Conservation (phyloP, 495 filamentous ascomycete species). For the Rusavskia elegans region DNA sequence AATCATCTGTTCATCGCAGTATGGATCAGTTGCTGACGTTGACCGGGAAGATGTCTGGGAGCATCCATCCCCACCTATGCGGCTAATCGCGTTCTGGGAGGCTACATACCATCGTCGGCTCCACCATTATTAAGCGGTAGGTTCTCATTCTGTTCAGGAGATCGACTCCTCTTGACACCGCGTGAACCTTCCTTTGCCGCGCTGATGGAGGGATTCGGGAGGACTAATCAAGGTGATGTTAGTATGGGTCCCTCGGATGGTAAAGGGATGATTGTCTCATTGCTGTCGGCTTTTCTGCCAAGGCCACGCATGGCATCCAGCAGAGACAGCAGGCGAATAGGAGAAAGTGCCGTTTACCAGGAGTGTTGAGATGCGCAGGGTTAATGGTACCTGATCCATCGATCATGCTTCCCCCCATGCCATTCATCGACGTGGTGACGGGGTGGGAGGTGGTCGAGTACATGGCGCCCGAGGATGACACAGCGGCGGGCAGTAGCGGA, state of each 20-base stretch:
- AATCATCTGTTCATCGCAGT: conserved; percentile 35
- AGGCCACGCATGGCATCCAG: conserved; percentile 1
- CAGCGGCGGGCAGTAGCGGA: background rate
- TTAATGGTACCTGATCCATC: conserved; percentile 71
- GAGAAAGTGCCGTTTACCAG: conserved; percentile 26
- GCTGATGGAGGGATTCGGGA: conserved; percentile 29
- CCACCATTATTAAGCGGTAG: conserved; percentile 38
- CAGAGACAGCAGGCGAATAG: background rate
- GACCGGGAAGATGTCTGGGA: background rate
- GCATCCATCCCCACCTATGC: background rate
- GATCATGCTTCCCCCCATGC: conserved; percentile 43
- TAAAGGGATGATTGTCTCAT: too few species aligned
- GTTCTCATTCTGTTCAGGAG: conserved; percentile 57
- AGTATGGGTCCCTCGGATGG: background rate
- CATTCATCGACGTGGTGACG: conserved; percentile 38
- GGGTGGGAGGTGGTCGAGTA: conserved; percentile 38
- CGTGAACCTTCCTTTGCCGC: conserved; percentile 44
- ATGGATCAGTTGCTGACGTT: background rate
- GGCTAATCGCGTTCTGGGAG: conserved; percentile 6
- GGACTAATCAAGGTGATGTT: conserved; percentile 16
- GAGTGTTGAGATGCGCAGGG: conserved; percentile 53
- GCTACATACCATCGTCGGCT: conserved; percentile 70
- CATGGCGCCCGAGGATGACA: conserved; percentile 27
- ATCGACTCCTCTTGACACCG: conserved; percentile 85
- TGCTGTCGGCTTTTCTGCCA: background rate